Evolutionary conservation across 2,329 filamentous ascomycete genomes (phyloP).

Genomic region (Cladorrhinum sp.): DNA sequence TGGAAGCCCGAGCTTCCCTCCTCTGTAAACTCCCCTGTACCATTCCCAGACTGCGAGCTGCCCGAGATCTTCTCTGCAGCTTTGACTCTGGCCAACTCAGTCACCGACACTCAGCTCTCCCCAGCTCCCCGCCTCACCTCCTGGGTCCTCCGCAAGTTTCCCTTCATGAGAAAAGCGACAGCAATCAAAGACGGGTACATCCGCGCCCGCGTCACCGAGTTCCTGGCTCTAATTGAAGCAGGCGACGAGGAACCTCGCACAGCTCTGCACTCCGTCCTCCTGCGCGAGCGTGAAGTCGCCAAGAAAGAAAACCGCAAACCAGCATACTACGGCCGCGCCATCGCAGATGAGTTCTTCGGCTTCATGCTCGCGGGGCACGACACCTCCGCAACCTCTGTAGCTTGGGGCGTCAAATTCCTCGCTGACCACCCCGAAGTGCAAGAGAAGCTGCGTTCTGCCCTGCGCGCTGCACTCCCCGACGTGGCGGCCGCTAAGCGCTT

Average conservation of each 20-base stretch:
- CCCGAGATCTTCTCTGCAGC: not conserved
- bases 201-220: not conserved
- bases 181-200: not conserved
- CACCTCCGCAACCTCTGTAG: constrained; percentile 30
- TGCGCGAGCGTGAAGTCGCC: constrained; percentile 16
- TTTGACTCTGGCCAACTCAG: constrained; percentile 29
- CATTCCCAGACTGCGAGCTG: not conserved
- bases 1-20: not conserved
- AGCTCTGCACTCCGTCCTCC: not conserved
- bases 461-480: constrained; percentile 28
- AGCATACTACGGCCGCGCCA: not conserved
- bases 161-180: constrained; percentile 30
- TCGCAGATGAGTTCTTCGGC: constrained; percentile 31
- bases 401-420: constrained; percentile 29
- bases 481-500: not conserved
- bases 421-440: constrained; percentile 26
- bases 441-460: constrained; percentile 19
- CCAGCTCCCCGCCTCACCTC: constrained; percentile 30
- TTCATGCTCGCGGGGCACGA: constrained; percentile 35
- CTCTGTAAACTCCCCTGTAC: not conserved
- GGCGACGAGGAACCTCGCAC: not conserved
- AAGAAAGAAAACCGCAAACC: constrained; percentile 29
- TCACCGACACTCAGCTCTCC: constrained; percentile 31
- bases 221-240: not conserved
- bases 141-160: constrained; percentile 29